phyloP scores from a whole-genome alignment of 306 rosid species.

The Hylodesmum podocarpum region DNA sequence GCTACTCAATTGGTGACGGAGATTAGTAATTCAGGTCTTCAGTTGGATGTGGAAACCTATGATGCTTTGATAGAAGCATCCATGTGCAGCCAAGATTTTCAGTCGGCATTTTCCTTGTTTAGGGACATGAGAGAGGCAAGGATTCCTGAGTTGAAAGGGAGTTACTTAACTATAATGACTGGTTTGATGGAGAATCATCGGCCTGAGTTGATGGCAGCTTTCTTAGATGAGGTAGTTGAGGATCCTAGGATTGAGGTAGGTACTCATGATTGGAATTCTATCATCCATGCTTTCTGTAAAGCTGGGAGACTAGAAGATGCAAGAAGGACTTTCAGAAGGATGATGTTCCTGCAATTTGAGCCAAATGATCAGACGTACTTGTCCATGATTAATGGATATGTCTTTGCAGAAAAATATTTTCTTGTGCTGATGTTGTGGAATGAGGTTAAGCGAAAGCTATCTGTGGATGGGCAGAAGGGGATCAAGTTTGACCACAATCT shows the following conservation, averaged over 20 bases:
- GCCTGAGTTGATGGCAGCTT: constrained; percentile 96
- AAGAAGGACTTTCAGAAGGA: constrained; percentile 88
- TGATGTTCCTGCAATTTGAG: constrained; percentile 79
- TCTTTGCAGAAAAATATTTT: constrained; percentile 76
- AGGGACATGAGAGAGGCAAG: constrained; percentile 92
- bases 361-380: constrained; percentile 90
- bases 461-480: constrained; percentile 59
- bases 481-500: constrained; percentile 65
- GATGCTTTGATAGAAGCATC: constrained; percentile 81
- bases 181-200: constrained; percentile 94
- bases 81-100: constrained; percentile 90
- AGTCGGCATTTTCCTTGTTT: constrained; percentile 78
- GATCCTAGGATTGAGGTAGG: constrained; percentile 89
- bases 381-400: constrained; percentile 81
- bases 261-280: constrained; percentile 96
- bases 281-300: constrained; percentile 92
- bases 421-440: constrained; percentile 88
- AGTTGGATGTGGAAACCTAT: constrained; percentile 60
- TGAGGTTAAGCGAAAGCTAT: constrained; percentile 73
- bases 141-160: constrained; percentile 69
- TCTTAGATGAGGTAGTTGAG: constrained; percentile 86
- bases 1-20: constrained; percentile 84
- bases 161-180: constrained; percentile 92
- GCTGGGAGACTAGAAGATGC: constrained; percentile 93
- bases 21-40: constrained; percentile 76